Evolutionary conservation across 768 basidiomycete species (phyloP).

Genomic region (Podaxis mareebaensis): DNA sequence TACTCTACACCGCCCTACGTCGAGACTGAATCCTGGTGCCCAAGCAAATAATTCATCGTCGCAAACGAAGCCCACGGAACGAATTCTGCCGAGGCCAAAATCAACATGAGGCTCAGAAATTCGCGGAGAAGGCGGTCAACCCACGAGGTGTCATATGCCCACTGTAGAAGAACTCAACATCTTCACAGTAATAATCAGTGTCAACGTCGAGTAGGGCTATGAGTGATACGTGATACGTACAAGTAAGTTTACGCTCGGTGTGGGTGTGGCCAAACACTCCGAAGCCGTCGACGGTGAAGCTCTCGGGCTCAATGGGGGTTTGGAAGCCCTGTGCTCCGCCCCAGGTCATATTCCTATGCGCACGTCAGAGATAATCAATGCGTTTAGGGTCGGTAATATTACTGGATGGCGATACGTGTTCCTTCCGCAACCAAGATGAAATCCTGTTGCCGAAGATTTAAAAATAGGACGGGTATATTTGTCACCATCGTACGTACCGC

Average conservation of each 20-base stretch:
- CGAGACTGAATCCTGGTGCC: constrained; percentile 25
- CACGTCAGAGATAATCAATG: constrained; percentile 1
- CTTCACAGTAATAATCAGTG: constrained; percentile 29
- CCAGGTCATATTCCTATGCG: constrained; percentile 46
- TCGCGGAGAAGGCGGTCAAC: constrained; percentile 27
- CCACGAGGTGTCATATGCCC: constrained; percentile 21
- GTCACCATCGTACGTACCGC: constrained; percentile 68
- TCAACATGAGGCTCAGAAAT: constrained; percentile 37
- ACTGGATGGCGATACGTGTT: constrained; percentile 62
- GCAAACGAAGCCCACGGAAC: constrained; percentile 59
- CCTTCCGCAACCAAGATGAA: constrained; percentile 75
- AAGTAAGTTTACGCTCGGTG: constrained; percentile 69
- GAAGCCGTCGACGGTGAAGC: constrained; percentile 69
- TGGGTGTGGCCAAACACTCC: constrained; percentile 68
- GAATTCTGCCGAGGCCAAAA: not conserved
- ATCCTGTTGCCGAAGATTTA: constrained; percentile 33
- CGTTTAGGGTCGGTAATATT: constrained; percentile 41
- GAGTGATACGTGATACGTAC: constrained; percentile 27
- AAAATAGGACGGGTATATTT: constrained; percentile 32
- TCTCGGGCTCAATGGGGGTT: constrained; percentile 62
- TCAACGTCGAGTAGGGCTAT: constrained; percentile 72
- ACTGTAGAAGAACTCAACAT: constrained; percentile 57
- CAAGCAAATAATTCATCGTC: constrained; percentile 67
- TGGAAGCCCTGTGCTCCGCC: constrained; percentile 72
- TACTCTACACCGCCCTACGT: constrained; percentile 4